These are phyloP conservation scores for Cladosporium sphaerospermum DNA, from an alignment of 2,329 filamentous ascomycete genomes.

Conservation along the genomic window DNA sequence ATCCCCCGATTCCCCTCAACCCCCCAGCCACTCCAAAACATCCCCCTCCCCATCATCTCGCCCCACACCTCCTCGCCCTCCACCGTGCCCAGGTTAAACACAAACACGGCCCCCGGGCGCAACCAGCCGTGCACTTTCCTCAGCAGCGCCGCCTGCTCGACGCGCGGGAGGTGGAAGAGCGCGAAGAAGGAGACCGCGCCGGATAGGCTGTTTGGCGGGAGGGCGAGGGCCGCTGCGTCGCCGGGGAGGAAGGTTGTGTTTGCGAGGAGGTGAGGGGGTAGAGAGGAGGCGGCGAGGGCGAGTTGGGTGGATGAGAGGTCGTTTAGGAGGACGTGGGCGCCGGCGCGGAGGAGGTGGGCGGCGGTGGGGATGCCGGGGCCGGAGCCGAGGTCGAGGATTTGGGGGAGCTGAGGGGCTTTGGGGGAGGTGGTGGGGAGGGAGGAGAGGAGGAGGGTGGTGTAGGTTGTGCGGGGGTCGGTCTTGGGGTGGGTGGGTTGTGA, in stretches of 20 bases:
- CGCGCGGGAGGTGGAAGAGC: slow-evolving; percentile 23
- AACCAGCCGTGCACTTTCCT: slow-evolving; percentile 18
- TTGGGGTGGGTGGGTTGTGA: slow-evolving; percentile 17
- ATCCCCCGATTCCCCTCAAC: slow-evolving; percentile 32
- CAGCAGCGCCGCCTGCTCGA: slow-evolving; percentile 20
- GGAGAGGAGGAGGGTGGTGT: slow-evolving; percentile 28
- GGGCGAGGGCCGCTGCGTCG: slow-evolving; percentile 20
- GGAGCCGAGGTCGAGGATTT: slow-evolving; percentile 38
- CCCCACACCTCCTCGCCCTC: slow-evolving; percentile 24
- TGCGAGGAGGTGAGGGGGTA: not conserved
- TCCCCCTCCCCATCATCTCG: slow-evolving; percentile 22
- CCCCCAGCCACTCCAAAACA: slow-evolving; percentile 26
- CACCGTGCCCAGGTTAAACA: slow-evolving; percentile 19
- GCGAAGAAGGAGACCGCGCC: slow-evolving; percentile 20
- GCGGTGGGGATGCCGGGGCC: slow-evolving; percentile 34
- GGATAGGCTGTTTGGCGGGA: slow-evolving; percentile 15
- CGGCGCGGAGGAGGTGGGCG: slow-evolving; percentile 19
- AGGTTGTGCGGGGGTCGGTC: slow-evolving; percentile 26
- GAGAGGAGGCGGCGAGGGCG: slow-evolving; percentile 18
- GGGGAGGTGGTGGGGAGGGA: slow-evolving; percentile 10
- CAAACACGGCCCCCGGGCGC: slow-evolving; percentile 17
- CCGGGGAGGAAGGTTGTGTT: slow-evolving; percentile 13
- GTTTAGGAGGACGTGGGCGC: slow-evolving; percentile 19
- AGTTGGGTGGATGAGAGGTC: slow-evolving; percentile 22
- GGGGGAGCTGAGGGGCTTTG: not conserved